phyloP scores from a whole-genome alignment of 345 rosid genomes.

The Euphorbia tirucalli region DNA sequence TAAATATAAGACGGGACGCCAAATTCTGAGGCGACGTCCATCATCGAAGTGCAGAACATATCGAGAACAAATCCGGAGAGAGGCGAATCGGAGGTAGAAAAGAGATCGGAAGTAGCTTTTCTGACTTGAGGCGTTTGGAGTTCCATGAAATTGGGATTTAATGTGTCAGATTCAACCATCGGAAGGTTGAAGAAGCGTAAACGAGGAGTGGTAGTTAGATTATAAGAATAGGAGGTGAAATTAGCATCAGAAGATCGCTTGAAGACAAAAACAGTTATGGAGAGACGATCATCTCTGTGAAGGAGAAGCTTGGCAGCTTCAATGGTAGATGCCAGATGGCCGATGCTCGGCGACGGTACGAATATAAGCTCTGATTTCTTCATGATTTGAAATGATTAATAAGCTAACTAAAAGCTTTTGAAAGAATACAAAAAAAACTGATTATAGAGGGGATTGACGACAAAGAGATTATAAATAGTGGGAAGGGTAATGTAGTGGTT shows the following conservation, averaged over 20 bases:
- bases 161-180: neutral
- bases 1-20: constrained; percentile 21
- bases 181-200: neutral
- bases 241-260: neutral
- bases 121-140: constrained; percentile 17
- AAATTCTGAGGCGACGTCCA: constrained; percentile 19
- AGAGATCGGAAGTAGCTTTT: constrained; percentile 13
- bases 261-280: neutral
- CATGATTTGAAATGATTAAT: too few relatives aligned
- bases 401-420: too few relatives aligned
- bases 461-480: too few relatives aligned
- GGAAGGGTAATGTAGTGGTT: too few relatives aligned
- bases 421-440: too few relatives aligned
- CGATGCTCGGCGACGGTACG: neutral
- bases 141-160: neutral
- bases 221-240: neutral
- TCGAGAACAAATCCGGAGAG: constrained; percentile 19
- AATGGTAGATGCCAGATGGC: neutral
- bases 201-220: neutral
- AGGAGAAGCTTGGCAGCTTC: constrained; percentile 10
- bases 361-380: neutral
- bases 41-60: constrained; percentile 16
- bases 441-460: too few relatives aligned
- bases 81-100: neutral
- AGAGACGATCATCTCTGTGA: neutral